Percentiles rank a stretch among this genome's conserved stretches.
phyloP scores from a whole-genome alignment of 2,329 filamentous ascomycete genomes.

The Salinomyces thailandicus region DNA sequence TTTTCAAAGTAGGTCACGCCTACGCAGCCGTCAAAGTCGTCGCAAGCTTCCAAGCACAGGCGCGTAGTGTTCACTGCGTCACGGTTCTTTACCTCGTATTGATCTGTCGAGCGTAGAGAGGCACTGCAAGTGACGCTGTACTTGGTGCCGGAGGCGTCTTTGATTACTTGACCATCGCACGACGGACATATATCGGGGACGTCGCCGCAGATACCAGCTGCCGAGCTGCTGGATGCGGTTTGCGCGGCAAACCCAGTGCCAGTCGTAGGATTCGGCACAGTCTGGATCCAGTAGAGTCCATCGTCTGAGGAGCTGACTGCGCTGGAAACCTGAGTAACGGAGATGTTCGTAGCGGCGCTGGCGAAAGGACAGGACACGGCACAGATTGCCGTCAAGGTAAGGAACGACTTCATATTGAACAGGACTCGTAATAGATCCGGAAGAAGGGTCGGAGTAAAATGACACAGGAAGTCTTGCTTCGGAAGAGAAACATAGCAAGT shows the following conservation, averaged over 20 bases:
- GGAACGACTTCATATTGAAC: conserved; percentile 3
- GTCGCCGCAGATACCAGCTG: conserved; percentile 4
- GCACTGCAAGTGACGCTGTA: conserved; percentile 17
- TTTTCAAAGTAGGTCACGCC: conserved; percentile 2
- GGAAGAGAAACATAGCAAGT: no score
- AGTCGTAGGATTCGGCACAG: background rate
- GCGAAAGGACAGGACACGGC: no score
- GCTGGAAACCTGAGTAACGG: no score
- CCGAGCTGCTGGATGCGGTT: background rate
- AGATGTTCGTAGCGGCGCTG: background rate
- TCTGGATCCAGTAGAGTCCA: background rate
- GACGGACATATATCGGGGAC: conserved; percentile 11
- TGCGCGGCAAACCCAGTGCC: no score
- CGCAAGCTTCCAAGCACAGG: conserved; percentile 17
- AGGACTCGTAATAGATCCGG: background rate
- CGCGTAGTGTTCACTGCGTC: conserved; percentile 3
- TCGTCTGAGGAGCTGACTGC: background rate
- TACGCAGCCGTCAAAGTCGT: conserved; percentile 9
- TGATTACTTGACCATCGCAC: conserved; percentile 15
- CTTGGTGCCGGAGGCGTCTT: conserved; percentile 9
- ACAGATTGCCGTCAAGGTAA: no score
- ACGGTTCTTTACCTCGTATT: conserved; percentile 4
- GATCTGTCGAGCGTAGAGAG: conserved; percentile 8
- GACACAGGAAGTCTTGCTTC: no score
- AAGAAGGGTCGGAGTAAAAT: no score